Base-by-base conservation (phyloP, 2,329 filamentous ascomycete species). In the Ceratocystis variospora region DNA sequence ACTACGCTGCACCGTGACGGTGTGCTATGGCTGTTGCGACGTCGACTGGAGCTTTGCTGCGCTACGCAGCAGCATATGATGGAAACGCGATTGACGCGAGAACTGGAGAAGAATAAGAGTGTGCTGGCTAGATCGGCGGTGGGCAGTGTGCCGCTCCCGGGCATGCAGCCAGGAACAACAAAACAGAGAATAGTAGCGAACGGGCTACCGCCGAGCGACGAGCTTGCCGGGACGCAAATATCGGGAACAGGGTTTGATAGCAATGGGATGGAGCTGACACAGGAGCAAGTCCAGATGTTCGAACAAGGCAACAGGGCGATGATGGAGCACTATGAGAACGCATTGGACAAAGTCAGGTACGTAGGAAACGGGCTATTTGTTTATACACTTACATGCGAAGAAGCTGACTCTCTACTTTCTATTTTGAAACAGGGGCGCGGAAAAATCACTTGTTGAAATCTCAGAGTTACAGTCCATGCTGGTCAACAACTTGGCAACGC, bases 271-370 rank as follows among this genome's bases (percentile, higher is more conserved):
- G 83, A 86, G 69, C 78, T 96, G 68, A 90, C 88, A 19, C 81
- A 86, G 25, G 91, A 96, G 73, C 93, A 97, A 75, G 79, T 94
- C 64, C 93, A 96, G 74, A 83, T 96, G 73, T 97, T 99, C 77
- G 92, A 93, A 71, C 84, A 90, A 76, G 92, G 95, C 73, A 96
- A 97, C 73, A 87, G 91, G 75, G 87, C 90, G 69, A 91, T 99
- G 86, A 81, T 97, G 71, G 89, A 88, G 75, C 89, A 96, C 76
- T 96, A 95, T 75, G 90, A 96, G 75, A 90, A 88, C 76, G 91
- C 89, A n/a, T 79, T 97, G 74, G 88, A 92, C 75, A 94, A 97
- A 81, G 90, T 97, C 70, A 89, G 88, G 89, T 95, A 83, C 65
- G 88, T 81, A 37, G 8, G 15, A 55, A 6, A 19, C 28, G 10